phyloP scores from a whole-genome alignment of 352 stramenopile genomes.

The Phytophthora tentaculata region DNA sequence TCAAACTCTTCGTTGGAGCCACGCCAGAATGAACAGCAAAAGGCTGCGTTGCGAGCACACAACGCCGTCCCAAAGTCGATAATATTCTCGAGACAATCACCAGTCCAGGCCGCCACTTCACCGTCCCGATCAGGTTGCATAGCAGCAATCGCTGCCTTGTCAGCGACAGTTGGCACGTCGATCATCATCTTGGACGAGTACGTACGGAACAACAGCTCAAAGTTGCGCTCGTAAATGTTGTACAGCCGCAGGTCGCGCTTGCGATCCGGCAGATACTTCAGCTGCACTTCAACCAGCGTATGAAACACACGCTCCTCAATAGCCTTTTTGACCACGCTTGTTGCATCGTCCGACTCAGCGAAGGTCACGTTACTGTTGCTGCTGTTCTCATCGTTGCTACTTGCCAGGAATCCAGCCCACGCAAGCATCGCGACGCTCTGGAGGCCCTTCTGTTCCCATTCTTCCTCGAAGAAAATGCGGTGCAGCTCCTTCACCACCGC shows the following conservation, averaged over 20 bases:
- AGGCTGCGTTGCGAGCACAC: conserved; percentile 59
- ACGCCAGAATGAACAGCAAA: conserved; percentile 75
- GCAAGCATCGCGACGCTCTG: conserved; percentile 82
- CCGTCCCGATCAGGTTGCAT: conserved; percentile 72
- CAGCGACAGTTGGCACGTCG: conserved; percentile 75
- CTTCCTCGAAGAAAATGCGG: conserved; percentile 59
- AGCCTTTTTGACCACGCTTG: conserved; percentile 72
- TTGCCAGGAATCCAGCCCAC: conserved; percentile 71
- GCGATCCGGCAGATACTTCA: conserved; percentile 79
- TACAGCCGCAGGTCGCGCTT: conserved; percentile 78
- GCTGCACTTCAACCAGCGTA: conserved; percentile 68
- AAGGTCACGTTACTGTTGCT: conserved; percentile 57
- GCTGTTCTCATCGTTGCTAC: conserved; percentile 39
- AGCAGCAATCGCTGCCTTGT: conserved; percentile 66
- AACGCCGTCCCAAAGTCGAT: conserved; percentile 76
- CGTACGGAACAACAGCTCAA: conserved; percentile 71
- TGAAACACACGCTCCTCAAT: conserved; percentile 74
- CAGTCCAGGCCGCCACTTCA: conserved; percentile 65
- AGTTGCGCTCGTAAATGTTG: conserved; percentile 71
- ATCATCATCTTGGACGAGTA: conserved; percentile 85
- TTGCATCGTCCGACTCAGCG: conserved; percentile 52
- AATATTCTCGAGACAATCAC: conserved; percentile 82
- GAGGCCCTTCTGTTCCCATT: conserved; percentile 73
- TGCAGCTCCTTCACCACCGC: conserved; percentile 68
- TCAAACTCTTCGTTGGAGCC: conserved; percentile 43